Percentiles rank a stretch among this genome's conserved stretches.
These are phyloP conservation scores for Heterobasidion irregulare DNA, from an alignment of 1,284 basidiomycete genomes.

Conservation along the genomic window DNA sequence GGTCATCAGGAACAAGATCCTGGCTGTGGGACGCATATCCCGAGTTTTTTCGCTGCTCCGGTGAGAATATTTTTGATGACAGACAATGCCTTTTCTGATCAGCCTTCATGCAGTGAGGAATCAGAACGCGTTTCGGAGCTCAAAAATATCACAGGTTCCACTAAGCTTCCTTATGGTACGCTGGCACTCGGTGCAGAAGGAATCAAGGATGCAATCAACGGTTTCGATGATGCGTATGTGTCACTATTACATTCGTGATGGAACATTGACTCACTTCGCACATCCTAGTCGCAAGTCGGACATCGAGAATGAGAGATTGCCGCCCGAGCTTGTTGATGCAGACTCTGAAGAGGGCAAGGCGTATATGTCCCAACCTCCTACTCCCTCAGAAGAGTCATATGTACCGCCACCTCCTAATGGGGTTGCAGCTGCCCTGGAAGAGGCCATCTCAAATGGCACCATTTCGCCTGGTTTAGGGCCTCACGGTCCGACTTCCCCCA, in stretches of 20 bases:
- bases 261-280: not conserved
- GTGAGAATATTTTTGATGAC: conserved; percentile 31
- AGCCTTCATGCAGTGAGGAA: conserved; percentile 66
- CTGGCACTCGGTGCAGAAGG: conserved; percentile 90
- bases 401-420: conserved; percentile 44
- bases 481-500: conserved; percentile 26
- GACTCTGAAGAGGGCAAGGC: conserved; percentile 69
- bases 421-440: conserved; percentile 42
- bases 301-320: conserved; percentile 97
- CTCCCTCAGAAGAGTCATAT: conserved; percentile 39
- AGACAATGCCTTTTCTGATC: not conserved
- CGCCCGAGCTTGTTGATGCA: conserved; percentile 91
- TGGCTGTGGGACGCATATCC: conserved; percentile 95
- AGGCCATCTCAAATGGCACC: conserved; percentile 33
- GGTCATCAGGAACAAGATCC: conserved; percentile 95
- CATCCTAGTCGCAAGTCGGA: conserved; percentile 82
- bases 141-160: conserved; percentile 81
- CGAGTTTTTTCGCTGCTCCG: conserved; percentile 93
- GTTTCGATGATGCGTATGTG: conserved; percentile 92
- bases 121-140: conserved; percentile 96
- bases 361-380: conserved; percentile 38
- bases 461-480: conserved; percentile 13
- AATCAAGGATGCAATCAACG: conserved; percentile 91
- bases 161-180: conserved; percentile 78
- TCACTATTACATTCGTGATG: not conserved